Conservation (phyloP, 2,329 filamentous ascomycete species). For the Coleophoma eucalyptorum region DNA sequence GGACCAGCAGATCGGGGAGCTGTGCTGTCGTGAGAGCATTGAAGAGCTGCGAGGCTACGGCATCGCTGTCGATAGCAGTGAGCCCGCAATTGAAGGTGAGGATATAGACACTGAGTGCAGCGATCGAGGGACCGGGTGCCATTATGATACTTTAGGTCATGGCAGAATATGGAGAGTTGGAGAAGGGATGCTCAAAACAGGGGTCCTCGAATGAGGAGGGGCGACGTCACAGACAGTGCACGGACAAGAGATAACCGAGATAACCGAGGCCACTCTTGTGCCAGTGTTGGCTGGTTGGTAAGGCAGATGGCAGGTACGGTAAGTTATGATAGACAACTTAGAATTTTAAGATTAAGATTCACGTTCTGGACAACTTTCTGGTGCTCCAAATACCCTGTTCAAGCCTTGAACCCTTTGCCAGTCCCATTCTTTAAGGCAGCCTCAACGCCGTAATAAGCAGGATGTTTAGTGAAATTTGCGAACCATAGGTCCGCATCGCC, state of each 20-base stretch:
- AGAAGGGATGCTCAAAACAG: too few species aligned
- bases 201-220: too few species aligned
- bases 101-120: slow-evolving; percentile 67
- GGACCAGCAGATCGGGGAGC: slow-evolving; percentile 63
- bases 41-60: slow-evolving; percentile 70
- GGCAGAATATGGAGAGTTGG: too few species aligned
- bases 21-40: slow-evolving; percentile 46
- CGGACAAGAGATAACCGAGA: too few species aligned
- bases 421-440: slow-evolving; percentile 27
- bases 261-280: too few species aligned
- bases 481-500: slow-evolving; percentile 36
- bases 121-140: slow-evolving; percentile 23
- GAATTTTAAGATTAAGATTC: too few species aligned
- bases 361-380: too few species aligned
- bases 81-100: slow-evolving; percentile 90
- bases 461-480: slow-evolving; percentile 35
- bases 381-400: too few species aligned
- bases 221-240: too few species aligned
- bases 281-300: too few species aligned
- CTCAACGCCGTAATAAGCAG: slow-evolving; percentile 34
- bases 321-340: too few species aligned
- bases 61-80: slow-evolving; percentile 60
- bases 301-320: too few species aligned
- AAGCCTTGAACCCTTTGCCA: background rate
- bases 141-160: slow-evolving; percentile 1